Evolutionary conservation across 305 asterid genomes (phyloP), one percentile per base, ranked within the genome.

Genomic region (Fraxinus albicans): DNA sequence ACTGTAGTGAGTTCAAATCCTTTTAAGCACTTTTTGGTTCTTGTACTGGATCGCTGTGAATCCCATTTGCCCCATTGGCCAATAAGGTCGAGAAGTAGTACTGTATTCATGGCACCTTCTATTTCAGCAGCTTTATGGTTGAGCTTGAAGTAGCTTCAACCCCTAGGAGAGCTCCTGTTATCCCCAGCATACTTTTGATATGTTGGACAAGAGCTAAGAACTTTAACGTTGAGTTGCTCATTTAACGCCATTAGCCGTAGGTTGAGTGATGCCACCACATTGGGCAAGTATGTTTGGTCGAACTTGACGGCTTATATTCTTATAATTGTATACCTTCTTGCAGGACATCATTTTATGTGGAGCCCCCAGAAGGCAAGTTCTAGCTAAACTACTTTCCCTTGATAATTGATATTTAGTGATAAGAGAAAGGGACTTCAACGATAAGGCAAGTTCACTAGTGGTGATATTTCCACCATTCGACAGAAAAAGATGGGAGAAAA

Each of bases 371-470:
- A 72, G 76, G 23, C 40, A 33, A 15, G 76, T 29, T 72, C 21
- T 33, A 17, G 3, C 7, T 23, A 55, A n/a, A 73, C 58, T 34
- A 6, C 15, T 55, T 12, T 76, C 44, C 23, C 12, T 23, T 23
- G 76, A 70, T 70, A 70, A 4, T 72, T 29, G 75, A 69, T 25
- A 13, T 29, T 72, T 25, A 58, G 76, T 31, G 65, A 85, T 47
- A 40, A 82, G 82, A 47, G 38, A 75, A 19, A 70, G 42, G 38
- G 76, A 72, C 76, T 72, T 72, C 2, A 34, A 72, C 76, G 47
- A 33, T 33, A 72, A 31, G 76, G 38, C 38, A 60, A 60, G 70
- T 60, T 58, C 69, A 21, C 29, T 19, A 19, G 69, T 58, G 69
- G 69, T 7, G 69, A 7, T 58, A 21, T 58, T 60, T 21, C 70